Conservation (phyloP, 192 early-diverging fungal genomes). For the Spinellus fusiger region DNA sequence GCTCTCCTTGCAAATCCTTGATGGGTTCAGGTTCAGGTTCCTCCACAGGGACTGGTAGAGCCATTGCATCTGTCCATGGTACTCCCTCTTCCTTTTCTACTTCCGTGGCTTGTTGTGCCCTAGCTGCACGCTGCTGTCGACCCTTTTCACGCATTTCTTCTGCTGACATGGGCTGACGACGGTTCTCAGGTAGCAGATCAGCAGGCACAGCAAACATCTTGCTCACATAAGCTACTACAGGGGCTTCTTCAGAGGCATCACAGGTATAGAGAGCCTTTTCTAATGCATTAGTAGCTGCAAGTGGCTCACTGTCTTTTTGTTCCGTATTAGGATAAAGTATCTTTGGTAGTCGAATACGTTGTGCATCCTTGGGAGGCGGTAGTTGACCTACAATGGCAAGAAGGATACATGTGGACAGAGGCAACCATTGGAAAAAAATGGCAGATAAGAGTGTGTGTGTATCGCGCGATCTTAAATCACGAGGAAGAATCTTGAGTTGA, state of each 20-base stretch:
- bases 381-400: constrained; percentile 82
- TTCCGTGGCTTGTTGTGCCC: constrained; percentile 21
- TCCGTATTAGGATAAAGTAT: constrained; percentile 61
- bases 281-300: constrained; percentile 47
- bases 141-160: constrained; percentile 87
- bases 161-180: constrained; percentile 65
- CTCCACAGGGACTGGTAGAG: constrained; percentile 27
- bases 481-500: constrained; percentile 81
- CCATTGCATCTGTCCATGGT: constrained; percentile 5
- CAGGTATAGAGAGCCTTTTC: constrained; percentile 77
- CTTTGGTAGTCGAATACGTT: constrained; percentile 69
- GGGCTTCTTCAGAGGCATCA: constrained; percentile 49
- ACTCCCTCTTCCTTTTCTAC: constrained; percentile 15
- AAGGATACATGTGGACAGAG: constrained; percentile 83
- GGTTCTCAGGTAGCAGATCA: constrained; percentile 67
- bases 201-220: constrained; percentile 90
- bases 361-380: constrained; percentile 80
- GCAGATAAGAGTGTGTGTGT: constrained; percentile 62
- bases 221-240: constrained; percentile 82
- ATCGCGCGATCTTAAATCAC: constrained; percentile 88
- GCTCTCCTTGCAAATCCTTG: constrained; percentile 45
- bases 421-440: constrained; percentile 94
- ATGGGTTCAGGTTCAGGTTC: constrained; percentile 26
- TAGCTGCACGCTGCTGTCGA: constrained; percentile 35
- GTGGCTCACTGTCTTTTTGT: constrained; percentile 21